These are phyloP conservation scores for Aspergillus brasiliensis DNA, from an alignment of 2,329 filamentous ascomycete species.

Conservation along the genomic window DNA sequence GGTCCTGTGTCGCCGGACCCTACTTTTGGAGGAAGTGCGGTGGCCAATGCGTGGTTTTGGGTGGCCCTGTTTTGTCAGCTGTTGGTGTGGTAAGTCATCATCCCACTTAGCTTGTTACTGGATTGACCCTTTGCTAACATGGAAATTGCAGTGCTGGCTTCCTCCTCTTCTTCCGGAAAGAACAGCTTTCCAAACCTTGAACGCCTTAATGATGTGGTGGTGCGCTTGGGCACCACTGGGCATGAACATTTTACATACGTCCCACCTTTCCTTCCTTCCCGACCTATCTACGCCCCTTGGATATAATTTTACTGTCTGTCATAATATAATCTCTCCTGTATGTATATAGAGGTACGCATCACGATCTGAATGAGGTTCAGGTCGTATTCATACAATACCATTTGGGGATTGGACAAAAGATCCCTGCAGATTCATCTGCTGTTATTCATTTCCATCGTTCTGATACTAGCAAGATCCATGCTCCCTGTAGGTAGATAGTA, in stretches of 20 bases:
- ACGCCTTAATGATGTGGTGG: not conserved
- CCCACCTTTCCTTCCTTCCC: not conserved
- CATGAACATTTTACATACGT: not conserved
- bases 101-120: too few relatives aligned
- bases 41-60: constrained; percentile 61
- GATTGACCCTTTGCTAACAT: not conserved
- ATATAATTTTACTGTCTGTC: not conserved
- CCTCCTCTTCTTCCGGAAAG: constrained; percentile 45
- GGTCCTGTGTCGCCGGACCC: constrained; percentile 64
- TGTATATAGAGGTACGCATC: not conserved
- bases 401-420: too few relatives aligned
- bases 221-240: not conserved
- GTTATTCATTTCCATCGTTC: too few relatives aligned
- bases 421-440: too few relatives aligned
- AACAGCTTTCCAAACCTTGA: constrained; percentile 46
- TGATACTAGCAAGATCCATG: too few relatives aligned
- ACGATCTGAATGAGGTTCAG: not conserved
- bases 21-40: constrained; percentile 47
- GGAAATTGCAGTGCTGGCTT: constrained; percentile 33
- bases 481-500: too few relatives aligned
- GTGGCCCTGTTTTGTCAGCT: constrained; percentile 59
- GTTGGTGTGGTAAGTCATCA: constrained; percentile 49
- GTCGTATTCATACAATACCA: too few relatives aligned
- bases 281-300: not conserved
- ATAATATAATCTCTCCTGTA: not conserved